Evolutionary conservation across 192 early-diverging fungal genomes (phyloP).

Genomic region (Tieghemiomyces parasiticus): DNA sequence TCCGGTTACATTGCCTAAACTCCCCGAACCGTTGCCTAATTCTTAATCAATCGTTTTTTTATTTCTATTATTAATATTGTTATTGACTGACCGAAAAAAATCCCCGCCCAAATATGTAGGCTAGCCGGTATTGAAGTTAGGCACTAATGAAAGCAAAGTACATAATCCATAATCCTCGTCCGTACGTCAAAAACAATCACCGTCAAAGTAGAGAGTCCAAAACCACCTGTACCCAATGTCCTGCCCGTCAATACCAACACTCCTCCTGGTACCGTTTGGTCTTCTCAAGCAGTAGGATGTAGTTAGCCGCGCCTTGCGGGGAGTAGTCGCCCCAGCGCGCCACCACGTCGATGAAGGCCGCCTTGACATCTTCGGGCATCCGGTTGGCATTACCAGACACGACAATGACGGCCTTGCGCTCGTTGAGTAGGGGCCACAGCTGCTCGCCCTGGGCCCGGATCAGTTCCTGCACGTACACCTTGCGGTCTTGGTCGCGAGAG

Average conservation of each 20-base stretch:
- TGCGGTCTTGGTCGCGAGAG: slow-evolving; percentile 60
- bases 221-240: slow-evolving; percentile 1
- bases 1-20: too few relatives aligned
- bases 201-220: too few relatives aligned
- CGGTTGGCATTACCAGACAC: slow-evolving; percentile 63
- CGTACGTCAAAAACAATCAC: too few relatives aligned
- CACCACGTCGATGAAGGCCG: slow-evolving; percentile 42
- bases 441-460: slow-evolving; percentile 31
- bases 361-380: slow-evolving; percentile 57
- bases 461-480: slow-evolving; percentile 21
- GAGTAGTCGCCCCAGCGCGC: slow-evolving; percentile 31
- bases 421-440: slow-evolving; percentile 48
- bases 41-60: too few relatives aligned
- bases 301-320: slow-evolving; percentile 36
- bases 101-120: too few relatives aligned
- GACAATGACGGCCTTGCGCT: slow-evolving; percentile 39
- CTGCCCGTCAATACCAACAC: slow-evolving; percentile 45
- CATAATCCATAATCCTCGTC: too few relatives aligned
- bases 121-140: too few relatives aligned
- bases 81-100: too few relatives aligned
- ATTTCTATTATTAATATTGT: too few relatives aligned
- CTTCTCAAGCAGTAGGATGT: slow-evolving; percentile 45
- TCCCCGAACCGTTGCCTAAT: too few relatives aligned
- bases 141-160: too few relatives aligned
- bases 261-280: slow-evolving; percentile 58